Conservation (phyloP, 2,329 filamentous ascomycete genomes). For the Cercospora zeae-maydis region DNA sequence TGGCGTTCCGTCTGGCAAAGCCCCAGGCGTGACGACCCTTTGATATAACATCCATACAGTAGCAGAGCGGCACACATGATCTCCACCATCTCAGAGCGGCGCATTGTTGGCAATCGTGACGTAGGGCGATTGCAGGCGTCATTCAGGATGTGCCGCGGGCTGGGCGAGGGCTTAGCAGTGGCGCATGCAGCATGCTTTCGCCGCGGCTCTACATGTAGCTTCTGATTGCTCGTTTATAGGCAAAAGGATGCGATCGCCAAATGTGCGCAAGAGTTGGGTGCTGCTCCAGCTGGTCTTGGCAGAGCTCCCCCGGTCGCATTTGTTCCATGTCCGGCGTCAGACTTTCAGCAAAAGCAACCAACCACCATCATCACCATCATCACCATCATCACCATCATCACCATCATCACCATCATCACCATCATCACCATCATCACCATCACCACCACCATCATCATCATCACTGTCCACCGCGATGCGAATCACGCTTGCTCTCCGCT, state of each 20-base stretch:
- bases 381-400: neutral
- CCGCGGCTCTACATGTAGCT: slow-evolving; percentile 3
- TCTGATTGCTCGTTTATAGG: neutral
- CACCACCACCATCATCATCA: neutral
- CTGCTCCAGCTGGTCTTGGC: neutral
- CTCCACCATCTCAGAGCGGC: neutral
- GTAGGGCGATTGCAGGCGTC: neutral
- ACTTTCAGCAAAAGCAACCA: neutral
- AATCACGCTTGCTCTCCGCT: neutral
- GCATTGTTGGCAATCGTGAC: slow-evolving; percentile 4
- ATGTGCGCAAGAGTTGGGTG: neutral
- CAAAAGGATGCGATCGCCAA: neutral
- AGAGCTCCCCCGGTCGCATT: neutral
- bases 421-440: too few relatives aligned
- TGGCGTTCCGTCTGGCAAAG: neutral
- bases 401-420: too few relatives aligned
- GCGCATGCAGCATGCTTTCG: slow-evolving; percentile 10
- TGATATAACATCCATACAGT: slow-evolving; percentile 8
- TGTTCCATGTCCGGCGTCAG: neutral
- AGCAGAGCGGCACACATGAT: slow-evolving; percentile 1
- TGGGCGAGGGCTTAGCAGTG: slow-evolving; percentile 3
- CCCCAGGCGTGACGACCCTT: neutral
- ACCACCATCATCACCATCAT: neutral
- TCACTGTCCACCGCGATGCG: neutral
- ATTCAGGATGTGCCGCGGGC: neutral